Evolutionary conservation across 2,329 filamentous ascomycete species (phyloP), one percentile per base, ranked within the genome.

Genomic region (Neodidymelliopsis sp.): DNA sequence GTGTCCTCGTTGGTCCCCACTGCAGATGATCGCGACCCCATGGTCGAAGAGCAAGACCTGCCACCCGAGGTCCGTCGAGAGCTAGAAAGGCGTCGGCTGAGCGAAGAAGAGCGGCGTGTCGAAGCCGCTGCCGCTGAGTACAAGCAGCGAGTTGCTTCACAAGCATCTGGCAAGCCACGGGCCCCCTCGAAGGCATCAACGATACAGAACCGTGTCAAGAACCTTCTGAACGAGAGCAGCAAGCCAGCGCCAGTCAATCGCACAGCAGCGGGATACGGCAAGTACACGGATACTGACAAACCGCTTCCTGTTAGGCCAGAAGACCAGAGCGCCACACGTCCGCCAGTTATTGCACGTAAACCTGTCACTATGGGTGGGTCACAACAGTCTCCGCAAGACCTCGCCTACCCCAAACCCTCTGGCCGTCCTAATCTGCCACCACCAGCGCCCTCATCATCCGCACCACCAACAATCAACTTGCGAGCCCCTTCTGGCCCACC

Each of bases 141-240:
- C 71, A 85, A 89, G 24, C 85, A 86, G 61, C 85, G 88, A 16
- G 76, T 96, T 28, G 84, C 88, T 1, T 81, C 84, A 40, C 79
- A 83, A 42, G 83, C 81, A n/a, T 74, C 59, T 25, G 65, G 77
- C 15, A 78, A 77, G 31, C 74, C 76, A 19, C 67, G 72, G 7
- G 69, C 67, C 6, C 71, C 70, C 13, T 76, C 75, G 12, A 80
- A 86, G 30, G 91, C 91, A 13, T 83, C 86, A n/a, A 89, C 87
- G 19, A 99, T 99, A 62, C 91, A 97, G 70, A 91, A 90, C 66
- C 87, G 93, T 56, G 90, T 99, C 44, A 90, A 95, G 75, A 90
- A 84, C 38, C 78, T 97, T 38, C 77, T 99, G 12, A 87, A 86
- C 53, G 92, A 97, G 65, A 90, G 88, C 29, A 63, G 59, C 45